Evolutionary conservation across 2,329 filamentous ascomycete species (phyloP).

Genomic region (Colletotrichum sp.): DNA sequence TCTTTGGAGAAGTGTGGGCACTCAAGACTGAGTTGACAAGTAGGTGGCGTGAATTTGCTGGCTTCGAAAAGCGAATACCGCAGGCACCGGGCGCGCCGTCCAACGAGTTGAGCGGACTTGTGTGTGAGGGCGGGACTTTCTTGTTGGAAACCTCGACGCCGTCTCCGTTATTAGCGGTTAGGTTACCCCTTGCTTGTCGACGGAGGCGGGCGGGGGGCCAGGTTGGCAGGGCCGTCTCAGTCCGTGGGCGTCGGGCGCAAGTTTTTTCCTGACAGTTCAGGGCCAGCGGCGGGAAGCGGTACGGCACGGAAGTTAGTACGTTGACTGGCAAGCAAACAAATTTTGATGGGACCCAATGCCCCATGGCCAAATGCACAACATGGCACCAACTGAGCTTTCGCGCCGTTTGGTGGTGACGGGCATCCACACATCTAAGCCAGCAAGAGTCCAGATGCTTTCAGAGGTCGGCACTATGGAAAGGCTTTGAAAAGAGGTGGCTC

Average conservation of each 20-base stretch:
- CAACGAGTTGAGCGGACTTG: neutral
- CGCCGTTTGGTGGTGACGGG: neutral
- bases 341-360: neutral
- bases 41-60: neutral
- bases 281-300: conserved; percentile 17
- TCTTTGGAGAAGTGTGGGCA: neutral
- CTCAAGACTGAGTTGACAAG: neutral
- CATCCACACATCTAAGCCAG: neutral
- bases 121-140: neutral
- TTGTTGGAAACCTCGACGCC: neutral
- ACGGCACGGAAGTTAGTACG: conserved; percentile 22
- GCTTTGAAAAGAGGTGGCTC: neutral
- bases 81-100: neutral
- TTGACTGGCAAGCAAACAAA: conserved; percentile 18
- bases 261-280: conserved; percentile 1
- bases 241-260: neutral
- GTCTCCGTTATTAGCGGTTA: neutral
- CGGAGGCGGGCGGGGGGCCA: neutral
- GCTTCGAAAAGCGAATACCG: neutral
- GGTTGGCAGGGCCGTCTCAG: neutral
- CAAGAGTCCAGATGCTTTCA: neutral
- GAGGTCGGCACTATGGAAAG: neutral
- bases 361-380: neutral
- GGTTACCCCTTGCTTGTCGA: conserved; percentile 6
- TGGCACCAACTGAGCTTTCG: neutral